A percentile compares a stretch with the other conserved stretches of the same genome.
Evolutionary conservation across 2,329 filamentous ascomycete species (phyloP).

Genomic region (Microascus cirrosus): DNA sequence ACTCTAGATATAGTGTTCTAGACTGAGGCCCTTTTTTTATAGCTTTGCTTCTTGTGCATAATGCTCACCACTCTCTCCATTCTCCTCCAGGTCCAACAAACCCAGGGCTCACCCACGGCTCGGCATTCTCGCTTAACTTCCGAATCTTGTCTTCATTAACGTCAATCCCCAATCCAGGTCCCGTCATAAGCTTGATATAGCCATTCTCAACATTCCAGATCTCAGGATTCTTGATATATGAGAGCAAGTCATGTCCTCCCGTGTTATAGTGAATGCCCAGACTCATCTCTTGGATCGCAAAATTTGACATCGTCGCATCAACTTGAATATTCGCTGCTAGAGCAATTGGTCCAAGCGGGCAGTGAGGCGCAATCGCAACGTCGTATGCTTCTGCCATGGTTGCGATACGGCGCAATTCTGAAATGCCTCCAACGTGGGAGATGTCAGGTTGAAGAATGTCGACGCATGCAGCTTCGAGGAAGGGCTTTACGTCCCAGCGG

Average conservation of each 20-base stretch:
- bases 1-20: too few relatives aligned
- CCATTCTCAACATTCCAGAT: conserved; percentile 33
- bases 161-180: conserved; percentile 57
- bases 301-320: conserved; percentile 6
- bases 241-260: conserved; percentile 33
- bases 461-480: conserved; percentile 1
- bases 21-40: background rate
- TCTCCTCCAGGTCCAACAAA: conserved; percentile 58
- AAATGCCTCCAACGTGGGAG: conserved; percentile 7
- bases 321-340: conserved; percentile 7
- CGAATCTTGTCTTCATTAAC: conserved; percentile 27
- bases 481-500: conserved; percentile 7
- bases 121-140: conserved; percentile 41
- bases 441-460: conserved; percentile 6
- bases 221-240: conserved; percentile 53
- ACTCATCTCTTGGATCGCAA: conserved; percentile 8
- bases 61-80: conserved; percentile 52
- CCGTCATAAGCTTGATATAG: conserved; percentile 48
- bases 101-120: conserved; percentile 54
- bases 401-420: conserved; percentile 7
- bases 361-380: conserved; percentile 7
- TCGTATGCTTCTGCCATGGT: conserved; percentile 8
- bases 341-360: conserved; percentile 6
- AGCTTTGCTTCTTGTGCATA: background rate
- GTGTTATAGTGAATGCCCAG: conserved; percentile 1